Percentiles rank a stretch among this genome's conserved stretches.
Conservation (phyloP, 106 monocot species). For the Dendrobium chrysotoxum region DNA sequence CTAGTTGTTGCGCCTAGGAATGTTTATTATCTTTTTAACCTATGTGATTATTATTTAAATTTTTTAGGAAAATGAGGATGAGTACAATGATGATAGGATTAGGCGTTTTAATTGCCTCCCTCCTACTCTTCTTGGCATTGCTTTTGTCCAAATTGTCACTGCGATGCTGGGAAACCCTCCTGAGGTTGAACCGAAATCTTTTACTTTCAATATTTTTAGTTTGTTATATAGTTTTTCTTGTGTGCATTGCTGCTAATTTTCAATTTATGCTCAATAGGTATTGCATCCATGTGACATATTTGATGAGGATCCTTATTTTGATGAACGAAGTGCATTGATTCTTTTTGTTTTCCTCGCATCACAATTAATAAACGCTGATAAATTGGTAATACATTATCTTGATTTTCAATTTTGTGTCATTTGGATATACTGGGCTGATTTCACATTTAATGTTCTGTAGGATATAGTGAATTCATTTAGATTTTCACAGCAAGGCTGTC, state of each 20-base stretch:
- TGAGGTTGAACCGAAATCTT: conserved; percentile 25
- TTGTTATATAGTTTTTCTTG: not conserved
- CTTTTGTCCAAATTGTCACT: conserved; percentile 14
- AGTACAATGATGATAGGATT: conserved; percentile 1
- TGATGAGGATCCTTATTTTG: conserved; percentile 24
- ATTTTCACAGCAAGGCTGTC: no score
- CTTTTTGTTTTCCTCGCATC: conserved; percentile 43
- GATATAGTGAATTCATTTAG: conserved; percentile 6
- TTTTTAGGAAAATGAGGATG: conserved; percentile 13
- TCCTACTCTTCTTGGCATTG: conserved; percentile 10
- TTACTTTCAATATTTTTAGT: not conserved
- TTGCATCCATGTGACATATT: conserved; percentile 29
- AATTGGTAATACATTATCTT: conserved; percentile 22
- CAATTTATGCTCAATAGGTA: conserved; percentile 14
- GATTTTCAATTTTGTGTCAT: not conserved
- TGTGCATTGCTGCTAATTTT: conserved; percentile 3
- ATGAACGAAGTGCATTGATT: conserved; percentile 39
- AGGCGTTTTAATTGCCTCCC: not conserved
- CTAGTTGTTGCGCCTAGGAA: not conserved
- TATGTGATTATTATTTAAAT: not conserved
- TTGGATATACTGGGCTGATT: not conserved
- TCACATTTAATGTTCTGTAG: not conserved
- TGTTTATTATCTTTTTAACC: not conserved
- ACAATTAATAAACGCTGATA: conserved; percentile 17
- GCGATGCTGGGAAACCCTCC: conserved; percentile 20